Percentiles rank a stretch among this genome's conserved stretches.
These are phyloP conservation scores for Colletotrichum graminicola DNA, from an alignment of 2,329 filamentous ascomycete species.

Conservation along the genomic window DNA sequence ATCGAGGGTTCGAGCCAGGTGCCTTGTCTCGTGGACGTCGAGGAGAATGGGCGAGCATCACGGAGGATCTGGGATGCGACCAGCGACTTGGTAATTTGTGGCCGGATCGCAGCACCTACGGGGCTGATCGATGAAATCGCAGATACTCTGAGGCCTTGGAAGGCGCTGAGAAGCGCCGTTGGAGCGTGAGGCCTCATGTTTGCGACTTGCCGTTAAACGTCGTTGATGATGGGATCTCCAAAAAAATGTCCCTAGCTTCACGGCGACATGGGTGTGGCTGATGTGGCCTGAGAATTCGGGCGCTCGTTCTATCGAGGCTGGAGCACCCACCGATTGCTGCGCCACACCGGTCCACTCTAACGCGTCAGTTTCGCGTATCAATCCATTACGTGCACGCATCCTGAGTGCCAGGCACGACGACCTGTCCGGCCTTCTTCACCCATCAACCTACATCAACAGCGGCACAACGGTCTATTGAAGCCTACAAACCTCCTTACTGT, in stretches of 20 bases:
- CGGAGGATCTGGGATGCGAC: constrained; percentile 54
- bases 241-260: constrained; percentile 49
- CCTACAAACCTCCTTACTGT: neutral
- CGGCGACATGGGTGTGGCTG: constrained; percentile 32
- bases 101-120: constrained; percentile 50
- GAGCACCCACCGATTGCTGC: constrained; percentile 43
- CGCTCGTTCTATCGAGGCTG: constrained; percentile 32
- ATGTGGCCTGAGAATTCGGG: constrained; percentile 45
- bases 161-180: constrained; percentile 62
- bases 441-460: constrained; percentile 20
- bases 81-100: constrained; percentile 47
- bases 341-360: constrained; percentile 29
- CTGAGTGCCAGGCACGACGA: constrained; percentile 29
- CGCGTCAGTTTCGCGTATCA: constrained; percentile 61
- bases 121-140: constrained; percentile 56
- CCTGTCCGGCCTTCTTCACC: constrained; percentile 3
- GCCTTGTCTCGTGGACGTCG: constrained; percentile 68
- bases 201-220: constrained; percentile 46
- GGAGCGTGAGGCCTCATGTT: constrained; percentile 62
- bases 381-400: constrained; percentile 36
- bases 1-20: constrained; percentile 87
- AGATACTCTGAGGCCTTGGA: constrained; percentile 63
- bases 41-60: constrained; percentile 77
- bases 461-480: constrained; percentile 5
- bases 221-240: constrained; percentile 47